These are phyloP conservation scores for Thelonectria olida DNA, from an alignment of 2,329 filamentous ascomycete genomes.

Conservation along the genomic window DNA sequence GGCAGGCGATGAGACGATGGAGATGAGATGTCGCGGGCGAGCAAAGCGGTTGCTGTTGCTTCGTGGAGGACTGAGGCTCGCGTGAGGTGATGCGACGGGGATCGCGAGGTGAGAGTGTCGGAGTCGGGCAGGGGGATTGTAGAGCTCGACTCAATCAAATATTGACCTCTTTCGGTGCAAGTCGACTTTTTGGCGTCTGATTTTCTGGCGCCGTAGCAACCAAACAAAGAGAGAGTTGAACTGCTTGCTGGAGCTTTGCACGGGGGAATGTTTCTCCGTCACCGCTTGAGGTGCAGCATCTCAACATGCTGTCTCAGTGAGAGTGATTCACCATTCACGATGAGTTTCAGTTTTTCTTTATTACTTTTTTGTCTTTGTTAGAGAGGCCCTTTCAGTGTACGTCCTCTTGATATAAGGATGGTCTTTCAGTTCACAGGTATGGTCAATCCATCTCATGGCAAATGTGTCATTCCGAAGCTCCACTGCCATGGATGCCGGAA, in stretches of 20 bases:
- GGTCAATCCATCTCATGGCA: no score
- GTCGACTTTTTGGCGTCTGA: slow-evolving; percentile 14
- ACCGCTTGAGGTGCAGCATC: no score
- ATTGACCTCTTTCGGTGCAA: slow-evolving; percentile 10
- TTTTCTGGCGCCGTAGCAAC: slow-evolving; percentile 19
- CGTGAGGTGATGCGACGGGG: not conserved
- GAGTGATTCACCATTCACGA: no score
- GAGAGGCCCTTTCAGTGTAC: no score
- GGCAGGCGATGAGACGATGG: slow-evolving; percentile 2
- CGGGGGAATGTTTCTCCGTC: slow-evolving; percentile 12
- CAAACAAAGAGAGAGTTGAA: slow-evolving; percentile 5
- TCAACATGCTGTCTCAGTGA: no score
- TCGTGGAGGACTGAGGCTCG: not conserved
- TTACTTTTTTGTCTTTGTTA: no score
- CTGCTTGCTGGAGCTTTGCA: not conserved
- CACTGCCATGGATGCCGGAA: no score
- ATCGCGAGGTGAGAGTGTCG: not conserved
- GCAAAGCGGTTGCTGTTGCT: not conserved
- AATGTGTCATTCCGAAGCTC: no score
- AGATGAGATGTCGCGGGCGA: not conserved
- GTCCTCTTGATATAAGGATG: no score
- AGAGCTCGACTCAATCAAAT: slow-evolving; percentile 3
- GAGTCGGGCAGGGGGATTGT: no score
- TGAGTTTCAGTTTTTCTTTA: no score
- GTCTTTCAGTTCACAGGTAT: no score